These are phyloP conservation scores for Saccharomycopsis schoenii DNA, from an alignment of 805 yeast species.

Conservation along the genomic window DNA sequence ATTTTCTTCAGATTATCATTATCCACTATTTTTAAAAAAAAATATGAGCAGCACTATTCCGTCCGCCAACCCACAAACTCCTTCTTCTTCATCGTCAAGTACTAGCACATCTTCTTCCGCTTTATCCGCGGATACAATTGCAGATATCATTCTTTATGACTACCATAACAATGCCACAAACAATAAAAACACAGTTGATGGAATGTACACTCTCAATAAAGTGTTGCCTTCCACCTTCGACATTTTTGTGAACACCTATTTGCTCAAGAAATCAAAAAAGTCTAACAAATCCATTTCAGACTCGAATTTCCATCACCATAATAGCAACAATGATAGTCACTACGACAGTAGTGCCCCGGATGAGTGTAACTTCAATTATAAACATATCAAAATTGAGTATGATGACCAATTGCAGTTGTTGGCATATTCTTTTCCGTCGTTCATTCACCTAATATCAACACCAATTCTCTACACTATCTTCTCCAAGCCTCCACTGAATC, in stretches of 20 bases:
- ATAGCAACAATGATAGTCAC: not conserved
- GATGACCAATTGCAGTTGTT: slow-evolving; percentile 12
- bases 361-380: slow-evolving; percentile 4
- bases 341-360: too few species aligned
- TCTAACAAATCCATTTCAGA: not conserved
- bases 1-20: too few species aligned
- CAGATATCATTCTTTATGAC: slow-evolving; percentile 15
- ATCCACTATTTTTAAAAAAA: not conserved
- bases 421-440: slow-evolving; percentile 14
- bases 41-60: not conserved
- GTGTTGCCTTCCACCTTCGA: slow-evolving; percentile 15
- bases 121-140: slow-evolving; percentile 10
- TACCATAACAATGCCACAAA: slow-evolving; percentile 6
- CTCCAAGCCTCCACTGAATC: slow-evolving; percentile 1
- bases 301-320: not conserved
- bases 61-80: not conserved
- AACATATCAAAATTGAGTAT: slow-evolving; percentile 17
- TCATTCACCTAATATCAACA: slow-evolving; percentile 11
- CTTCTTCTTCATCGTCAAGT: not conserved
- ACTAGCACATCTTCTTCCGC: not conserved
- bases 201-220: slow-evolving; percentile 8
- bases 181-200: slow-evolving; percentile 12
- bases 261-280: not conserved
- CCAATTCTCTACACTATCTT: slow-evolving; percentile 9
- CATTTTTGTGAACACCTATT: slow-evolving; percentile 18